A percentile compares a stretch with the other conserved stretches of the same genome.
phyloP scores from a whole-genome alignment of 768 basidiomycete species.

The Harrya chromipes region DNA sequence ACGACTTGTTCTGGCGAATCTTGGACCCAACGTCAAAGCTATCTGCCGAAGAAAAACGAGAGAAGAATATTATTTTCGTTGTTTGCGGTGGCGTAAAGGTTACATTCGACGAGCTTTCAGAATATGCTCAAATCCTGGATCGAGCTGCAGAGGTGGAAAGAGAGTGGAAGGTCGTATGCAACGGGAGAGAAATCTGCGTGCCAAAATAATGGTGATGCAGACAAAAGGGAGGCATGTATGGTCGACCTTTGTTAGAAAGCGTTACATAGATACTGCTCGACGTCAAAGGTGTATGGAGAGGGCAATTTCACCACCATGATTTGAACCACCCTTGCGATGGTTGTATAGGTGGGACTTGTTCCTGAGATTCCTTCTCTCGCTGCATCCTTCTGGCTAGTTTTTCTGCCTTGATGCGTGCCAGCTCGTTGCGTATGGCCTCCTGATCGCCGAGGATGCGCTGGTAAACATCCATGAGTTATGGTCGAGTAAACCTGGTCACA shows the following conservation, averaged over 20 bases:
- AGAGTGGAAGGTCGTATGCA: constrained; percentile 30
- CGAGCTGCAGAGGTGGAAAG: constrained; percentile 30
- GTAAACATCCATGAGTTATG: constrained; percentile 10
- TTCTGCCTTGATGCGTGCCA: constrained; percentile 68
- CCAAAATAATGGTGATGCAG: constrained; percentile 9
- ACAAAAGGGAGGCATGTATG: background rate
- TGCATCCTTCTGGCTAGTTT: constrained; percentile 45
- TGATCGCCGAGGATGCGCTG: constrained; percentile 68
- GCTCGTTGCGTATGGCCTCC: constrained; percentile 59
- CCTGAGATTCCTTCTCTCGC: constrained; percentile 38
- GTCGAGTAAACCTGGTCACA: background rate
- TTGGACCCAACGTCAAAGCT: constrained; percentile 23
- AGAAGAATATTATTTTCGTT: constrained; percentile 17
- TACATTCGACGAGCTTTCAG: constrained; percentile 48
- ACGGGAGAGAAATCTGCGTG: constrained; percentile 25
- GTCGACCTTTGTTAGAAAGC: constrained; percentile 1
- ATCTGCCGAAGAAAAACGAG: constrained; percentile 23
- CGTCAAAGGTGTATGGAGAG: background rate
- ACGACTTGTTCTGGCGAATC: constrained; percentile 47
- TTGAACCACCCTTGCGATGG: constrained; percentile 28
- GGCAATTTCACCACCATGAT: constrained; percentile 22
- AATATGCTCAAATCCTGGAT: constrained; percentile 43
- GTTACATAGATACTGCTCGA: constrained; percentile 14
- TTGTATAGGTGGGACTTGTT: constrained; percentile 13
- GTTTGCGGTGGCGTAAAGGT: constrained; percentile 57